A percentile compares a stretch with the other conserved stretches of the same genome.
phyloP scores from a whole-genome alignment of 2,329 filamentous ascomycete species.

The Arthrocladium fulminans region DNA sequence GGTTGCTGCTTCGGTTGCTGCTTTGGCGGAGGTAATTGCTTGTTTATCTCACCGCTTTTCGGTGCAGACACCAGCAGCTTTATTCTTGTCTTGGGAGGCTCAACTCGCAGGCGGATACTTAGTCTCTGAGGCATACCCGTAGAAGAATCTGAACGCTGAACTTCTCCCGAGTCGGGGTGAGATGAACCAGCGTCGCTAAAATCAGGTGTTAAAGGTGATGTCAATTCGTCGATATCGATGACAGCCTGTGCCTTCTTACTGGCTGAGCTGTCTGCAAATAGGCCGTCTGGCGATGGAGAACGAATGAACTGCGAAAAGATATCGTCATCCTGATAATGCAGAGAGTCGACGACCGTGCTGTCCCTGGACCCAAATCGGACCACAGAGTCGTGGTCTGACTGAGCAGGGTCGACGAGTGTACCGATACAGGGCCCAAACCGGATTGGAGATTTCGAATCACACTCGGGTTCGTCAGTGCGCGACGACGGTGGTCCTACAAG shows the following conservation, averaged over 20 bases:
- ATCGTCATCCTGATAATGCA: too few species aligned
- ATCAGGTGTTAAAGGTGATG: neutral
- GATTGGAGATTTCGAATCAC: too few species aligned
- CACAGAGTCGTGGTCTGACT: too few species aligned
- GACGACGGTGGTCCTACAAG: neutral
- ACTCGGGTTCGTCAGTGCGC: too few species aligned
- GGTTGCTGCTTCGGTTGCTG: neutral
- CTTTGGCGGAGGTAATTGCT: neutral
- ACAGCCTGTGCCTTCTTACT: neutral
- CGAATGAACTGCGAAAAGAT: neutral
- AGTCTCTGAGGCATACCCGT: neutral
- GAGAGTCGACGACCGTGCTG: too few species aligned
- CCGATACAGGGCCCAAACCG: too few species aligned
- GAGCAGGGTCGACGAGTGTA: too few species aligned
- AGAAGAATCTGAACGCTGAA: neutral
- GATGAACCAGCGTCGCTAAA: neutral
- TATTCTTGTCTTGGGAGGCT: neutral
- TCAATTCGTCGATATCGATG: neutral
- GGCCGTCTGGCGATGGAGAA: neutral
- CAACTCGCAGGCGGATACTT: conserved; percentile 3
- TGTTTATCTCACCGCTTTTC: too few species aligned
- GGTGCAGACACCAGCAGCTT: neutral
- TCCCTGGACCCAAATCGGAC: too few species aligned
- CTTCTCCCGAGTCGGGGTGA: neutral
- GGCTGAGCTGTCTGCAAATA: neutral